Evolutionary conservation across 768 basidiomycete species (phyloP).

Genomic region (Lactarius hengduanensis): DNA sequence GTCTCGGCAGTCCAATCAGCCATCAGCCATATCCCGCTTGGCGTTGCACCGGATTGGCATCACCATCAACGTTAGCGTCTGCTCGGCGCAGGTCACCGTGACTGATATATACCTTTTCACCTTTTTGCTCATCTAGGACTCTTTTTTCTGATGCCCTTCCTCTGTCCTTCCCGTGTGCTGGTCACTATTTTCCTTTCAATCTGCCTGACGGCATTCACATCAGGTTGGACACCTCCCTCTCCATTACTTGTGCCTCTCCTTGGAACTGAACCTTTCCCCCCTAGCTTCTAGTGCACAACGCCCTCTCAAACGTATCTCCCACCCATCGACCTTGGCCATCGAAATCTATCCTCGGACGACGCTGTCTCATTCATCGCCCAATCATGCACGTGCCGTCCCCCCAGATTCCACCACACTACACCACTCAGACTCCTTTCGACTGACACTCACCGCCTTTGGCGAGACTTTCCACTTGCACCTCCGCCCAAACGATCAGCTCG

Average conservation of each 20-base stretch:
- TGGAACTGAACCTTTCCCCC: neutral
- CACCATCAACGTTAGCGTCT: neutral
- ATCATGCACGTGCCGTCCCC: constrained; percentile 31
- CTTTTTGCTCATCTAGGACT: neutral
- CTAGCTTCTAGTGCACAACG: constrained; percentile 32
- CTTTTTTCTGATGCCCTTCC: constrained; percentile 12
- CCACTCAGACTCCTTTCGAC: constrained; percentile 68
- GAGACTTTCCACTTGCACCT: constrained; percentile 71
- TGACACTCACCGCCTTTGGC: constrained; percentile 64
- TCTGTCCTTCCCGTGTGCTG: constrained; percentile 25
- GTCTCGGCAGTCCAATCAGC: neutral
- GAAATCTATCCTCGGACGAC: constrained; percentile 42
- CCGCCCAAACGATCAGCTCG: constrained; percentile 71
- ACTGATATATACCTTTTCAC: neutral
- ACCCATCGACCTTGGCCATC: constrained; percentile 41
- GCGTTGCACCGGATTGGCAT: neutral
- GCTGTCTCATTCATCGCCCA: neutral
- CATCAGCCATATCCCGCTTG: neutral
- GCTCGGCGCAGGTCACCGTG: neutral
- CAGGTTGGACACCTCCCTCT: constrained; percentile 15
- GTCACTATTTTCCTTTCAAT: constrained; percentile 25
- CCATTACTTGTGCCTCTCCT: neutral
- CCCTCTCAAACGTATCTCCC: constrained; percentile 39
- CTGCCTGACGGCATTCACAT: constrained; percentile 14
- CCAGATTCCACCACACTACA: constrained; percentile 49